phyloP scores from a whole-genome alignment of 192 early-diverging fungal species.

The Gigaspora rosea region DNA sequence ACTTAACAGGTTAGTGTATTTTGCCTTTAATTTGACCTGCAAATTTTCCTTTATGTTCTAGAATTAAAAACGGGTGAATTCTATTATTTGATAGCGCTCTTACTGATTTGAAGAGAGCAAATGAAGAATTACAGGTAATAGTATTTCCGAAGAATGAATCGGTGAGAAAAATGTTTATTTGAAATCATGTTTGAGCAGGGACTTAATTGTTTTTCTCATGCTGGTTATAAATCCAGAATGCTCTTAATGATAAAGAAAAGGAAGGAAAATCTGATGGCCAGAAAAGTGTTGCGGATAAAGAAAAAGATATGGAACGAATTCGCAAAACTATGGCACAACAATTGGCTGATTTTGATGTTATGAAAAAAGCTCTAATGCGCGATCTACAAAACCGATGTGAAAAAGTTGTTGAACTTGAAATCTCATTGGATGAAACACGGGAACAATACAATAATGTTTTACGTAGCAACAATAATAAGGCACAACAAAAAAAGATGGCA shows the following conservation, averaged over 20 bases:
- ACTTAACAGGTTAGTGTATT: slow-evolving; percentile 38
- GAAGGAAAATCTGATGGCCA: slow-evolving; percentile 25
- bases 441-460: slow-evolving; percentile 90
- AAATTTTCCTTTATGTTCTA: neutral
- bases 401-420: slow-evolving; percentile 97
- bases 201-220: slow-evolving; percentile 23
- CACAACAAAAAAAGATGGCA: slow-evolving; percentile 96
- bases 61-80: no score
- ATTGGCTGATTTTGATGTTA: slow-evolving; percentile 92
- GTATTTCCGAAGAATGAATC: slow-evolving; percentile 24
- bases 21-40: neutral
- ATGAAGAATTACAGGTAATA: slow-evolving; percentile 63
- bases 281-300: slow-evolving; percentile 59
- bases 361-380: slow-evolving; percentile 98
- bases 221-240: neutral
- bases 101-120: slow-evolving; percentile 61
- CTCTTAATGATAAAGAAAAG: neutral
- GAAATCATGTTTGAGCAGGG: neutral
- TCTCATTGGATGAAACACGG: slow-evolving; percentile 94
- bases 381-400: slow-evolving; percentile 98
- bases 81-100: slow-evolving; percentile 39
- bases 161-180: neutral
- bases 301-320: slow-evolving; percentile 79
- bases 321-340: slow-evolving; percentile 76
- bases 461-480: slow-evolving; percentile 78